A percentile compares a stretch with the other conserved stretches of the same genome.
Conservation (phyloP, 192 early-diverging fungal species). For the Chytriomyces sp. region DNA sequence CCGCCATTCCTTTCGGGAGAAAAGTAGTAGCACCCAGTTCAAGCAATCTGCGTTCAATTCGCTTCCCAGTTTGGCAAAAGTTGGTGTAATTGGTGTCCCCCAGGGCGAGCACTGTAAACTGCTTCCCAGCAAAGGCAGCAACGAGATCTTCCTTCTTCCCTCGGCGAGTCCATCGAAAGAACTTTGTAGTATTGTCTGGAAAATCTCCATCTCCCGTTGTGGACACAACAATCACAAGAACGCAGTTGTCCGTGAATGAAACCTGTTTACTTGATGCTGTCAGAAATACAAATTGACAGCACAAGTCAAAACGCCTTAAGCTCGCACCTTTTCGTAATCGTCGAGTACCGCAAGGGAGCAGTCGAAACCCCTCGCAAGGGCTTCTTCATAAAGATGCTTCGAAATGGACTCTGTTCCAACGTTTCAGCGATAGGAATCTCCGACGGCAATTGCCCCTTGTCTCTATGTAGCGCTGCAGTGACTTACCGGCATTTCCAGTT, state of each 20-base stretch:
- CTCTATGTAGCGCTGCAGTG: not conserved
- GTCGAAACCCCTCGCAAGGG: conserved; percentile 71
- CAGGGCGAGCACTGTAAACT: conserved; percentile 64
- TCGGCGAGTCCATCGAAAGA: conserved; percentile 81
- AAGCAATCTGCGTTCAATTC: conserved; percentile 76
- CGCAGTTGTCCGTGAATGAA: conserved; percentile 53
- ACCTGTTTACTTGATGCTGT: conserved; percentile 40
- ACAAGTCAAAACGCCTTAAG: not conserved
- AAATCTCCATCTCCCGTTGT: conserved; percentile 97
- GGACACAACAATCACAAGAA: conserved; percentile 81
- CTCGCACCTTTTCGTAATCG: conserved; percentile 68
- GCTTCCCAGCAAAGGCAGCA: conserved; percentile 66
- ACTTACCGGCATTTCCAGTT: conserved; percentile 82
- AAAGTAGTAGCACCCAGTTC: conserved; percentile 78
- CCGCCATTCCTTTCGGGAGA: conserved; percentile 80
- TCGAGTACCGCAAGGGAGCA: conserved; percentile 67
- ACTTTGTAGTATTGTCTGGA: conserved; percentile 91
- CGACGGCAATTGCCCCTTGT: not conserved
- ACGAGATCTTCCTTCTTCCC: conserved; percentile 47
- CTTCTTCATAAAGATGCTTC: conserved; percentile 78
- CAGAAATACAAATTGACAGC: conserved; percentile 18
- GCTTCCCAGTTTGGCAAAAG: conserved; percentile 85
- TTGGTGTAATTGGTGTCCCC: conserved; percentile 96
- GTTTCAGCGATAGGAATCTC: not conserved
- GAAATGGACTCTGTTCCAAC: conserved; percentile 76